These are phyloP conservation scores for Fusarium verticillioides DNA, from an alignment of 2,329 filamentous ascomycete genomes.

Conservation along the genomic window DNA sequence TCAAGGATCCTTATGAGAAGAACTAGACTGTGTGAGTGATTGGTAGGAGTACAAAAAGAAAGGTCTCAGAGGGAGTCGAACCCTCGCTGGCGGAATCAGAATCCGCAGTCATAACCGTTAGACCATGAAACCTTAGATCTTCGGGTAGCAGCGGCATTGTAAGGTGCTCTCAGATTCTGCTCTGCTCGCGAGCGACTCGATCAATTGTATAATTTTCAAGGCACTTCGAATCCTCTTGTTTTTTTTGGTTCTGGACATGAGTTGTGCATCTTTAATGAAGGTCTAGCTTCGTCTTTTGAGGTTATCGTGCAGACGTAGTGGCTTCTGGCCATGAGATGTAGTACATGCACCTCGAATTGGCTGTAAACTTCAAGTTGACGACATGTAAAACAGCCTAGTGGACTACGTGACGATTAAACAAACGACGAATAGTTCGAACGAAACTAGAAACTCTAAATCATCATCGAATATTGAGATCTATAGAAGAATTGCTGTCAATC, in stretches of 20 bases:
- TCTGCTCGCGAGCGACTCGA: accelerated
- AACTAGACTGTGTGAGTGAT: constrained; percentile 58
- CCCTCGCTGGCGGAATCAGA: not conserved
- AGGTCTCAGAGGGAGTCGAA: not conserved
- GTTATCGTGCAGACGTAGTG: not conserved
- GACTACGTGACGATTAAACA: too few relatives aligned
- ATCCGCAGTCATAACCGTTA: not conserved
- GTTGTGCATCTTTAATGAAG: too few relatives aligned
- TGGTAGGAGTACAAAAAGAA: not conserved
- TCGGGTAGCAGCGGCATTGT: not conserved
- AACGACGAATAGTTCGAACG: too few relatives aligned
- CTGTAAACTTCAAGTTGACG: too few relatives aligned
- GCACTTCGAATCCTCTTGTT: not conserved
- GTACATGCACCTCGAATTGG: not conserved
- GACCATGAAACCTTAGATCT: not conserved
- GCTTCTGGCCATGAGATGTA: not conserved
- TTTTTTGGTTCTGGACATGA: not conserved
- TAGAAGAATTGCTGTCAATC: too few relatives aligned
- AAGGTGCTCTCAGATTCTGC: not conserved
- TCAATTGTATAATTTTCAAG: not conserved
- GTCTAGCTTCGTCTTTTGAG: too few relatives aligned
- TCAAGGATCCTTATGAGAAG: constrained; percentile 63
- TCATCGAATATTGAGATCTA: too few relatives aligned
- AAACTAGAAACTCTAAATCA: too few relatives aligned
- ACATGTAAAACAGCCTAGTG: too few relatives aligned